Percentiles rank a stretch among this genome's conserved stretches.
Evolutionary conservation across 305 asterid species (phyloP).

Genomic region (Solanum hybrid): DNA sequence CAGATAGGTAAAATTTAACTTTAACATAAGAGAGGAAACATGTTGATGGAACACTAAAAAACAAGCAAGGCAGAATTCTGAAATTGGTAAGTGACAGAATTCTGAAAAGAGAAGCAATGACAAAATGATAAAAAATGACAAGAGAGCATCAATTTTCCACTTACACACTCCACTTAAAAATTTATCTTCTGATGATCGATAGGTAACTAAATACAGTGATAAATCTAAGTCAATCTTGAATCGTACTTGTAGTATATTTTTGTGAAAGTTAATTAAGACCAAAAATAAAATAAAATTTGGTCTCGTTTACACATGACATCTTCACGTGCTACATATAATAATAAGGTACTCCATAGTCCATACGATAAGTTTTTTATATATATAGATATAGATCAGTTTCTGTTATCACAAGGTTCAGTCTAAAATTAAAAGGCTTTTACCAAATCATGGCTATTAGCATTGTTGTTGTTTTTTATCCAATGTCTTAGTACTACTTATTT

Average conservation of each 20-base stretch:
- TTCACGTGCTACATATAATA: neutral
- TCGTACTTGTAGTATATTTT: neutral
- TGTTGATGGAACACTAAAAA: neutral
- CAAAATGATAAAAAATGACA: neutral
- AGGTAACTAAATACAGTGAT: neutral
- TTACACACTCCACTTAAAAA: constrained; percentile 4
- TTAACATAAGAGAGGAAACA: neutral
- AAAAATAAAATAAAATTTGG: neutral
- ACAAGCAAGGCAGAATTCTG: neutral
- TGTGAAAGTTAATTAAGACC: neutral
- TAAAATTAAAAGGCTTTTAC: neutral
- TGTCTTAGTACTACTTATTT: neutral
- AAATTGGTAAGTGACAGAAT: neutral
- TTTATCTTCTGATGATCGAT: neutral
- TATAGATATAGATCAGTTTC: neutral
- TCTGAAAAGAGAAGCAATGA: neutral
- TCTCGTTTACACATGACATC: neutral
- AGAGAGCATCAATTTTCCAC: neutral
- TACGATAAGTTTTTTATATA: neutral
- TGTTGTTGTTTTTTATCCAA: neutral
- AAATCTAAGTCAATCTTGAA: neutral
- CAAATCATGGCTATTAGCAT: neutral
- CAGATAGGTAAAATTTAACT: neutral
- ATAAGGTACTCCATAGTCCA: neutral
- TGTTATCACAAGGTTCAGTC: neutral